These are phyloP conservation scores for Globisporangium ultimum DNA, from an alignment of 352 stramenopile species.

Conservation along the genomic window DNA sequence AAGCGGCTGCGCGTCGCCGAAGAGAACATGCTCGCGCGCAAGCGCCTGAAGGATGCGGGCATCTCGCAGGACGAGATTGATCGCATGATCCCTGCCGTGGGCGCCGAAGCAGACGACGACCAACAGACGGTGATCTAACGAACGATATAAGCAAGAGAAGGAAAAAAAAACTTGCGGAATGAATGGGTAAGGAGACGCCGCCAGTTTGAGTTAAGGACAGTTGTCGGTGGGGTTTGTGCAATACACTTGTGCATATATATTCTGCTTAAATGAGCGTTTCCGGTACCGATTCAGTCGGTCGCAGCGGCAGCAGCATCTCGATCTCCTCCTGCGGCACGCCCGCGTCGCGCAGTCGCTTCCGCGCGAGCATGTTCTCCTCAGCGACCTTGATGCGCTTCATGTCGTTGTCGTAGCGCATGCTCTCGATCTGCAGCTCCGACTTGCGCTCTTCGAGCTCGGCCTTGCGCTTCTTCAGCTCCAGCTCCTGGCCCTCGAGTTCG, in stretches of 20 bases:
- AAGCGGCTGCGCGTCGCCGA: slow-evolving; percentile 15
- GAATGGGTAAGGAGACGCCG: too few relatives aligned
- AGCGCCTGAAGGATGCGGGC: slow-evolving; percentile 36
- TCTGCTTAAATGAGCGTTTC: slow-evolving; percentile 6
- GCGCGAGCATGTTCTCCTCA: slow-evolving; percentile 29
- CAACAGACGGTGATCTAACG: not conserved
- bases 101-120: not conserved
- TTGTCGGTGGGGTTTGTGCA: not conserved
- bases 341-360: slow-evolving; percentile 44
- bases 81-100: slow-evolving; percentile 8
- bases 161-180: too few relatives aligned
- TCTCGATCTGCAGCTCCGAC: slow-evolving; percentile 18
- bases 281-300: not conserved
- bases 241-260: slow-evolving; percentile 1
- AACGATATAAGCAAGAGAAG: too few relatives aligned
- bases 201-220: too few relatives aligned
- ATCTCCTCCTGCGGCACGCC: slow-evolving; percentile 18
- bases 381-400: slow-evolving; percentile 15
- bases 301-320: slow-evolving; percentile 17
- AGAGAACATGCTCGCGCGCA: slow-evolving; percentile 31
- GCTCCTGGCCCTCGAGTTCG: not conserved
- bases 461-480: slow-evolving; percentile 15
- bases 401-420: slow-evolving; percentile 19
- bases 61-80: slow-evolving; percentile 16
- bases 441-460: slow-evolving; percentile 15